These are phyloP conservation scores for Erythrophleum ivorense DNA, from an alignment of 331 rosid genomes.

Conservation along the genomic window DNA sequence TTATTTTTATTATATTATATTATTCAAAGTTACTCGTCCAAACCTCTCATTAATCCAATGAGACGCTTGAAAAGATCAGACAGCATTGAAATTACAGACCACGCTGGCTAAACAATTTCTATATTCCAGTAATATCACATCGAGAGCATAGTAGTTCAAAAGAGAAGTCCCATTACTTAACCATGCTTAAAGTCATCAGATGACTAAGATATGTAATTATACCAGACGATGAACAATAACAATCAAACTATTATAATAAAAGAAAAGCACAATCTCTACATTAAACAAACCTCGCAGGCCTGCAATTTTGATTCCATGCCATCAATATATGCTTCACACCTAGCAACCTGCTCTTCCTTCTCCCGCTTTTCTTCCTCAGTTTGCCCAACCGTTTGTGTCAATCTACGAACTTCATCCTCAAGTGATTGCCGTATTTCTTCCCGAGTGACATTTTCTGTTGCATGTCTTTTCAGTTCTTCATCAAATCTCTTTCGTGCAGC, in stretches of 20 bases:
- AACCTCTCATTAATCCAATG: constrained; percentile 14
- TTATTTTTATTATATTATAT: neutral
- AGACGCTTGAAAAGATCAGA: neutral
- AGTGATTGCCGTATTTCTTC: constrained; percentile 96
- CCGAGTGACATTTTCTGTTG: constrained; percentile 88
- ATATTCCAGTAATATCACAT: too few relatives aligned
- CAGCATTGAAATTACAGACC: constrained; percentile 1
- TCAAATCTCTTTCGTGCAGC: constrained; percentile 97
- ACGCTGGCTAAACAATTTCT: constrained; percentile 27
- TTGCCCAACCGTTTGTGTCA: constrained; percentile 97
- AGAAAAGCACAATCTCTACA: constrained; percentile 3
- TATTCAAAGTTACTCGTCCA: constrained; percentile 23
- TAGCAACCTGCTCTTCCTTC: constrained; percentile 96
- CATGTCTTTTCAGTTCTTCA: constrained; percentile 88
- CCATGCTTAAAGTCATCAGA: constrained; percentile 11
- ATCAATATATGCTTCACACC: constrained; percentile 95
- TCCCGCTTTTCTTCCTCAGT: constrained; percentile 96
- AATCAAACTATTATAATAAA: neutral
- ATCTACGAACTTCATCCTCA: constrained; percentile 90
- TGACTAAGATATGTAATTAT: constrained; percentile 16
- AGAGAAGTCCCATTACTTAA: too few relatives aligned
- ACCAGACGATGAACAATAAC: neutral
- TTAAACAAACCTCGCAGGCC: constrained; percentile 86
- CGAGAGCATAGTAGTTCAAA: neutral
- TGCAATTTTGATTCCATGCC: constrained; percentile 98